Evolutionary conservation across 75 land plant species (phyloP).

Genomic region (Cupressus sempervirens): DNA sequence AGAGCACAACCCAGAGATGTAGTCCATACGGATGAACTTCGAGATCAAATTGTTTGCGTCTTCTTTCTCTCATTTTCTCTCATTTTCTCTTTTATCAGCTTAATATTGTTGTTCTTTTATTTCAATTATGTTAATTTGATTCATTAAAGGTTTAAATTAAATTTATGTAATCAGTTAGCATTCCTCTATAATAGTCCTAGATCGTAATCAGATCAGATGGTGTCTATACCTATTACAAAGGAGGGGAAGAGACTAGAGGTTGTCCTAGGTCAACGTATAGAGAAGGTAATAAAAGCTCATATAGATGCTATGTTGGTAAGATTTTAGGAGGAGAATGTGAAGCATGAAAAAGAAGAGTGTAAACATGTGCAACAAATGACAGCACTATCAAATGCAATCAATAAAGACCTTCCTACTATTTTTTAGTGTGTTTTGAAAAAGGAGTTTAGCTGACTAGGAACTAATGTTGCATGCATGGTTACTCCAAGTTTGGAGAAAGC

Average conservation of each 20-base stretch:
- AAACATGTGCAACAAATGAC: conserved; percentile 81
- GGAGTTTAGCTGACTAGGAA: conserved; percentile 73
- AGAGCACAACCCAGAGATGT: too few relatives aligned
- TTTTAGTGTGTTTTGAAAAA: conserved; percentile 78
- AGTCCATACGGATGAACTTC: too few relatives aligned
- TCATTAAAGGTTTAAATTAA: too few relatives aligned
- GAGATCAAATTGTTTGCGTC: too few relatives aligned
- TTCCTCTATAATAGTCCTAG: too few relatives aligned
- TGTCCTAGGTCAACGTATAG: conserved; percentile 76
- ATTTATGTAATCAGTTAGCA: too few relatives aligned
- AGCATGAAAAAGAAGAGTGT: conserved; percentile 65
- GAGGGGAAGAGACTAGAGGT: conserved; percentile 86
- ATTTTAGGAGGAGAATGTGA: conserved; percentile 81
- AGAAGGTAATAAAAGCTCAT: conserved; percentile 79
- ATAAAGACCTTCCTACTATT: conserved; percentile 75
- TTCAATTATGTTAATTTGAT: too few relatives aligned
- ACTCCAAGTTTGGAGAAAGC: conserved; percentile 75
- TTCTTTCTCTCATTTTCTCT: too few relatives aligned
- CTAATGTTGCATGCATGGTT: conserved; percentile 60
- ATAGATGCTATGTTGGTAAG: conserved; percentile 87
- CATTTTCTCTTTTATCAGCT: too few relatives aligned
- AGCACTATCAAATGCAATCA: conserved; percentile 42
- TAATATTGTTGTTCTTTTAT: too few relatives aligned
- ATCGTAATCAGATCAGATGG: too few relatives aligned
- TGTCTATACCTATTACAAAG: conserved; percentile 72